phyloP scores from a whole-genome alignment of 495 filamentous ascomycete species.

The Elasticomyces elasticus region DNA sequence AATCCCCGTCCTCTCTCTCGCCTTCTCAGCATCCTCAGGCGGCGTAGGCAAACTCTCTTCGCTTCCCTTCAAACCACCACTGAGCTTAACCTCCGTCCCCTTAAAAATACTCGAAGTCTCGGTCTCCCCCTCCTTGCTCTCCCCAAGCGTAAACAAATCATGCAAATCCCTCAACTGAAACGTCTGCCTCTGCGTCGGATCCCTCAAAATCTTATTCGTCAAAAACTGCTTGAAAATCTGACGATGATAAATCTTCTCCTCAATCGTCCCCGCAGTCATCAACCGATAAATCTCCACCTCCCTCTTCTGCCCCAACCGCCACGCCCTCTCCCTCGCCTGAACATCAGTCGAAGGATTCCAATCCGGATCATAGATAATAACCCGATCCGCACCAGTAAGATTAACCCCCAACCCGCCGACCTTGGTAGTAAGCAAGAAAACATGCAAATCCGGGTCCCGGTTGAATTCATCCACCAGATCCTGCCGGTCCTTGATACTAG shows the following conservation, averaged over 20 bases:
- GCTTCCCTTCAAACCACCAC: conserved; percentile 30
- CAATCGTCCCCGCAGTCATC: conserved; percentile 94
- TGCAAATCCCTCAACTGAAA: conserved; percentile 81
- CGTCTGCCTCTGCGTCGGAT: conserved; percentile 78
- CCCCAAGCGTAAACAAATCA: conserved; percentile 77
- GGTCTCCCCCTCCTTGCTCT: conserved; percentile 53
- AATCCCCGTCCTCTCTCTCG: not conserved
- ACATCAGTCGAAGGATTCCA: conserved; percentile 95
- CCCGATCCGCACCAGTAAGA: conserved; percentile 84
- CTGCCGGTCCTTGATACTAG: conserved; percentile 72
- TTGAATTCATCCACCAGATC: conserved; percentile 87
- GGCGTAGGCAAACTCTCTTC: conserved; percentile 21
- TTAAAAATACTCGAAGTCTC: conserved; percentile 81
- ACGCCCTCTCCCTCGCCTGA: conserved; percentile 91
- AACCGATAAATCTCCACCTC: conserved; percentile 90
- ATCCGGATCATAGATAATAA: conserved; percentile 95
- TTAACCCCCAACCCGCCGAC: conserved; percentile 92
- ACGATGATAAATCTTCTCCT: conserved; percentile 97
- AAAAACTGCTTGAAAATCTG: conserved; percentile 97
- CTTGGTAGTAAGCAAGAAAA: conserved; percentile 89
- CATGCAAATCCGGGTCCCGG: conserved; percentile 60
- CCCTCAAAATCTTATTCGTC: conserved; percentile 84
- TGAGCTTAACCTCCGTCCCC: conserved; percentile 63
- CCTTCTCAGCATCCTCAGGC: conserved; percentile 17
- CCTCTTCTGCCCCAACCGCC: conserved; percentile 87